Evolutionary conservation across 2,329 filamentous ascomycete species (phyloP).

Genomic region (Penicillium concentricum): DNA sequence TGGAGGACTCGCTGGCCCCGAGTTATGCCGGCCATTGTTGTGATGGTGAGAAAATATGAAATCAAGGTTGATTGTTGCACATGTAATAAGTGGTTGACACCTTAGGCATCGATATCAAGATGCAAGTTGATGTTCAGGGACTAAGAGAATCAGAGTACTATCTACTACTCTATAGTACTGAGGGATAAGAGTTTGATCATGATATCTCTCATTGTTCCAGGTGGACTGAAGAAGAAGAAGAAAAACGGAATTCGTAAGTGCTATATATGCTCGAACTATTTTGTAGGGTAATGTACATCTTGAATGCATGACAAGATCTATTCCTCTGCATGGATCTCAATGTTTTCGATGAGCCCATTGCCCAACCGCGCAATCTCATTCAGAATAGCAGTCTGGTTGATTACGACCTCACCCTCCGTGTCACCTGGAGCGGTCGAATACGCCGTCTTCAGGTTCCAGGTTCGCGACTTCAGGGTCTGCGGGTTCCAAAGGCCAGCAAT

Average conservation of each 20-base stretch:
- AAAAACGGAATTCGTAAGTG: background rate
- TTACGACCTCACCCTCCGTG: constrained; percentile 24
- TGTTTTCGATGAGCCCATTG: constrained; percentile 63
- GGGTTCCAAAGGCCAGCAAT: constrained; percentile 69
- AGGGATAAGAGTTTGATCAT: background rate
- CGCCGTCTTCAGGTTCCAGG: constrained; percentile 38
- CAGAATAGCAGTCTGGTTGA: constrained; percentile 43
- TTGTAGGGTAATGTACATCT: constrained; percentile 13
- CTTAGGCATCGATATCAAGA: constrained; percentile 8
- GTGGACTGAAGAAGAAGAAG: background rate
- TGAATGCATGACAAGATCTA: constrained; percentile 12
- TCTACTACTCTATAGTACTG: background rate
- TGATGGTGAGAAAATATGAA: background rate
- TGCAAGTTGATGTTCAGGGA: background rate
- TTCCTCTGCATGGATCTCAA: constrained; percentile 52
- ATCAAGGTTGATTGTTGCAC: background rate
- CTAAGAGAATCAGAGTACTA: background rate
- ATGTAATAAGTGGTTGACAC: background rate
- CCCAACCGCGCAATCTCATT: constrained; percentile 52
- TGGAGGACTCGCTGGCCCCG: constrained; percentile 10
- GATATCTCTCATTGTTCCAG: background rate
- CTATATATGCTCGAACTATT: background rate
- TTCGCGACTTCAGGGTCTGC: constrained; percentile 29
- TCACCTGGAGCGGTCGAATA: constrained; percentile 37
- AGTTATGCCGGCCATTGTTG: constrained; percentile 13